Base-by-base conservation (phyloP, 2,329 filamentous ascomycete species). In the Sclerotinia trifoliorum region DNA sequence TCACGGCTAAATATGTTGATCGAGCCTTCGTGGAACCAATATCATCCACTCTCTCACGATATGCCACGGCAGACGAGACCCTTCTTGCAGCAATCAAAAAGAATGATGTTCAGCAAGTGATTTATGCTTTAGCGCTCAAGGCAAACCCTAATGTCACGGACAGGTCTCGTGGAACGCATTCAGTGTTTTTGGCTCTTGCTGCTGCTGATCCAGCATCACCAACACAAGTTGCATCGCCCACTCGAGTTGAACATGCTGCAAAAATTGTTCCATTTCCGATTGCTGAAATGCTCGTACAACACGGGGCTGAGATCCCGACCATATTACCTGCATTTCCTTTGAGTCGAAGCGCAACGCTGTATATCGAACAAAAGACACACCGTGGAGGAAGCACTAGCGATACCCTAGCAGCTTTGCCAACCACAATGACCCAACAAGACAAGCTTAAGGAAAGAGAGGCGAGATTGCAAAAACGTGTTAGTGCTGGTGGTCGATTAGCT, bases 1-100 rank as follows among this genome's bases (percentile, higher is more conserved):
- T 99, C 79, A 98, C 93, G 0, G 85, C 90, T 67, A 99, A 99
- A 79, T 99, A 99, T 77, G 91, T 92, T 62, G 93, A 98, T 46
- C 85, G 89, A 70, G 86, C 88, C 5, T 98, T 87, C 74, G 90
- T 99, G 5, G 89, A 94, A 74, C 88, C 90, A 0, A 89, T 93
- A 35, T 92, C 92, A 2, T 79, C 90, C 4, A 90, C 90, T 0
- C 81, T 93, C 55, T 94, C 92, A 2, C 86, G 90, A 44, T 95
- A 92, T 77, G 83, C 84, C 2, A 92, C 90, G 0, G 83, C 94
- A 0, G 93, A 98, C 70, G 95, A 99, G 75, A 94, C 92, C 0
- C 84, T 99, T 7, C 82, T 99, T 51, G 93, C 94, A 6, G 94
- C 92, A 13, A 94, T 98, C 78, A 99, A 98, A 83, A 93, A 90